Percentiles rank a stretch among this genome's conserved stretches.
phyloP scores from a whole-genome alignment of 2,329 filamentous ascomycete genomes.

The Coniochaeta sp. region DNA sequence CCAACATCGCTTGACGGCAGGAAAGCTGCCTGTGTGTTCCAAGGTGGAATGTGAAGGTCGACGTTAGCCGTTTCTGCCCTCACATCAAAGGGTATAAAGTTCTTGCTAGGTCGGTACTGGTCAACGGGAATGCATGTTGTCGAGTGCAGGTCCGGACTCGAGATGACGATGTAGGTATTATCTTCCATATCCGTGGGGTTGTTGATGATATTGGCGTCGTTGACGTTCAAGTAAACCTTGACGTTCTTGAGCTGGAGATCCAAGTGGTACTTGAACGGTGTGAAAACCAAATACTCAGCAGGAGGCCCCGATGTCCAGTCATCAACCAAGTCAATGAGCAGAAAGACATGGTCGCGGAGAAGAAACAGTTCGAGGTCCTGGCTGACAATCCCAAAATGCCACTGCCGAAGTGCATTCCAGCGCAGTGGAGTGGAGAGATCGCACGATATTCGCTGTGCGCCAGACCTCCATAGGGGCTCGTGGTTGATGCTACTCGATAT shows the following conservation, averaged over 20 bases:
- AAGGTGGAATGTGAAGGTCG: constrained; percentile 67
- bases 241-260: constrained; percentile 67
- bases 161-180: constrained; percentile 80
- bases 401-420: constrained; percentile 81
- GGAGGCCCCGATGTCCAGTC: constrained; percentile 87
- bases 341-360: constrained; percentile 84
- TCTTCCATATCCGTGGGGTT: constrained; percentile 85
- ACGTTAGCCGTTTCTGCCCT: constrained; percentile 59
- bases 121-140: constrained; percentile 71
- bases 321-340: constrained; percentile 80
- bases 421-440: constrained; percentile 79
- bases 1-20: constrained; percentile 66
- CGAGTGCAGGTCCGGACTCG: constrained; percentile 53
- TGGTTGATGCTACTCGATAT: constrained; percentile 93
- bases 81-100: constrained; percentile 71
- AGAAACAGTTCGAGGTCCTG: constrained; percentile 80
- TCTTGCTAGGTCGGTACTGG: constrained; percentile 68
- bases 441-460: constrained; percentile 64
- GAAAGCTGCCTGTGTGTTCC: constrained; percentile 82
- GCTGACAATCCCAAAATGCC: constrained; percentile 73
- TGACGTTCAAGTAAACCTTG: constrained; percentile 82
- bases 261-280: constrained; percentile 79
- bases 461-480: constrained; percentile 81
- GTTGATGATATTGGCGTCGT: constrained; percentile 95
- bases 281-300: constrained; percentile 82